phyloP scores from a whole-genome alignment of 2,329 filamentous ascomycete species.

The Sclerotiophoma versabilis region DNA sequence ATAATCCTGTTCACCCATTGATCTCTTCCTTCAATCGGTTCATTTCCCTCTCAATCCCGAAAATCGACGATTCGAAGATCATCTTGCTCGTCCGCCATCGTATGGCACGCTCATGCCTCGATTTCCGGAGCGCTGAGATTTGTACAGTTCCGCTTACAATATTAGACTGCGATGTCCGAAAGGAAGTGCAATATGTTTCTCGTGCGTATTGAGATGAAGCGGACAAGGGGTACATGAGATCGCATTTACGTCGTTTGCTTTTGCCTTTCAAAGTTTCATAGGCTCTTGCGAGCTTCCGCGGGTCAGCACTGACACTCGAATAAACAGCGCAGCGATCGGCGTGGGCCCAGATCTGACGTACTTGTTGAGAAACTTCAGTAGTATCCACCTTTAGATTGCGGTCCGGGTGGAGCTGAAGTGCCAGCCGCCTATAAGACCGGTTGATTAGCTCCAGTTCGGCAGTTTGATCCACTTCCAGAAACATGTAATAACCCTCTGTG shows the following conservation, averaged over 20 bases:
- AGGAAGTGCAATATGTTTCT: not conserved
- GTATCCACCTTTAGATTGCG: conserved; percentile 38
- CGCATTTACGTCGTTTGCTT: conserved; percentile 41
- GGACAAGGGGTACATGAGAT: conserved; percentile 39
- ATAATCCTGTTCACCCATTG: conserved; percentile 26
- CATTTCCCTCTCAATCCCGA: conserved; percentile 26
- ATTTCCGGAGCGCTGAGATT: conserved; percentile 37
- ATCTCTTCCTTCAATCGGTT: conserved; percentile 37
- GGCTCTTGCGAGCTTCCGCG: conserved; percentile 40
- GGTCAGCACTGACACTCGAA: conserved; percentile 21
- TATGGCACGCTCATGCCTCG: conserved; percentile 38
- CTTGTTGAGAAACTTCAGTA: conserved; percentile 47
- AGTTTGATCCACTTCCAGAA: conserved; percentile 41
- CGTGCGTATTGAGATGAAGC: not conserved
- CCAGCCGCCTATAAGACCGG: conserved; percentile 45
- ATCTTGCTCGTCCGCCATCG: conserved; percentile 35
- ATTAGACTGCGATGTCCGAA: not conserved
- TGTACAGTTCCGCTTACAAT: conserved; percentile 21
- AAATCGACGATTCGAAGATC: conserved; percentile 19
- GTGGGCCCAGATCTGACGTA: conserved; percentile 27
- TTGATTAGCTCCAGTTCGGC: conserved; percentile 36
- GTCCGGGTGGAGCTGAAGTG: conserved; percentile 49
- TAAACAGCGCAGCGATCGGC: conserved; percentile 23
- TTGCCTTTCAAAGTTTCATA: conserved; percentile 49
- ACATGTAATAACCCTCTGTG: conserved; percentile 47